Conservation (phyloP, 2,329 filamentous ascomycete genomes). For the Talaromyces funiculosus region DNA sequence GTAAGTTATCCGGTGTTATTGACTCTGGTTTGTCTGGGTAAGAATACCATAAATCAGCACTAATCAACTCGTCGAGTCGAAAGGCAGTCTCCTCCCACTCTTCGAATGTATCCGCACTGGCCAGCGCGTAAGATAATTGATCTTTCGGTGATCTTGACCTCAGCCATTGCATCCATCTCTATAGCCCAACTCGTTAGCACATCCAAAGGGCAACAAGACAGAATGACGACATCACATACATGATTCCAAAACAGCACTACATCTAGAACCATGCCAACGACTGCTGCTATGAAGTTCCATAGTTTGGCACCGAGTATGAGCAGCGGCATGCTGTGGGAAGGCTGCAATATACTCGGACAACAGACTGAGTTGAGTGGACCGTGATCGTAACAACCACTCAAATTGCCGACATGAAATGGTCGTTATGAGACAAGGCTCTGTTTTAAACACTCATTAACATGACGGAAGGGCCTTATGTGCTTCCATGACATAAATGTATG, state of each 20-base stretch:
- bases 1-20: not conserved
- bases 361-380: not conserved
- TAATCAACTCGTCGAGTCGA: conserved; percentile 74
- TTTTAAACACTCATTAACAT: not conserved
- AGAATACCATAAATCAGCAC: conserved; percentile 69
- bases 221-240: conserved; percentile 32
- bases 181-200: not conserved
- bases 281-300: conserved; percentile 26
- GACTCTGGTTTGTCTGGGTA: not conserved
- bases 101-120: conserved; percentile 65
- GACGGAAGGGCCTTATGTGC: not conserved
- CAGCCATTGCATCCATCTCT: conserved; percentile 64
- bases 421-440: not conserved
- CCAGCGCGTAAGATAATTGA: conserved; percentile 60
- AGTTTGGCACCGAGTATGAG: conserved; percentile 24
- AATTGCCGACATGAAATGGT: not conserved
- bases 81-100: conserved; percentile 84
- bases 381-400: not conserved
- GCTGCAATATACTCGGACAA: not conserved
- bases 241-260: conserved; percentile 59
- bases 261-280: conserved; percentile 57
- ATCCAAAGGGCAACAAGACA: not conserved
- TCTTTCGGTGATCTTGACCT: conserved; percentile 59
- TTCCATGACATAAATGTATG: not conserved
- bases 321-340: not conserved